phyloP scores from a whole-genome alignment of 2,329 filamentous ascomycete species.

The Phialophora chinensis region DNA sequence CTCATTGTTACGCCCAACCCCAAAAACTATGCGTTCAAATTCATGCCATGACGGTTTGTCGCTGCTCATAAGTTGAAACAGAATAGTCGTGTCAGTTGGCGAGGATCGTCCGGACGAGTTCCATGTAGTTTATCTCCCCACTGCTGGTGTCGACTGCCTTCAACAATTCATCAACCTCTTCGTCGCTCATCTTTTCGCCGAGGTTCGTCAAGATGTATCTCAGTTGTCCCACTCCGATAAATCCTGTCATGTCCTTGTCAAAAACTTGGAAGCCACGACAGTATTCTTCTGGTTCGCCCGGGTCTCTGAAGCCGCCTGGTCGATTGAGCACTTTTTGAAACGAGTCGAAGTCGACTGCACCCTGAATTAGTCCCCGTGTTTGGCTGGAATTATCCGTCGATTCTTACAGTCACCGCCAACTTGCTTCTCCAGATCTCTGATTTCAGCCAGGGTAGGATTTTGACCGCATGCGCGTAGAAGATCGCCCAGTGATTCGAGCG shows the following conservation, averaged over 20 bases:
- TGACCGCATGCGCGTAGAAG: constrained; percentile 95
- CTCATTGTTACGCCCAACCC: constrained; percentile 6
- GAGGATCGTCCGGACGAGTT: constrained; percentile 84
- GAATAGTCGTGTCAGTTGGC: constrained; percentile 64
- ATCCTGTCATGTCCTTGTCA: constrained; percentile 98
- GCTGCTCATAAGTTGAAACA: constrained; percentile 28
- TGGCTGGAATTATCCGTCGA: neutral
- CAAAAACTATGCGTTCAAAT: constrained; percentile 10
- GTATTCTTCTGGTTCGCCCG: constrained; percentile 97
- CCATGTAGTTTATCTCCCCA: constrained; percentile 93
- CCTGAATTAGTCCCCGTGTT: constrained; percentile 6
- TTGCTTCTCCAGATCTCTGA: constrained; percentile 86
- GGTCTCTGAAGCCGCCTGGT: constrained; percentile 96
- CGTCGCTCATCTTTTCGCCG: constrained; percentile 99
- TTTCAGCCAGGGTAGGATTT: constrained; percentile 94
- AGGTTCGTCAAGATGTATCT: constrained; percentile 97
- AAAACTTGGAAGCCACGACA: constrained; percentile 99
- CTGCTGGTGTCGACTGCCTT: constrained; percentile 97
- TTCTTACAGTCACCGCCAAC: constrained; percentile 86
- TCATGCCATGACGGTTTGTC: constrained; percentile 20
- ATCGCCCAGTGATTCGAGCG: constrained; percentile 85
- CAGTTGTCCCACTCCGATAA: constrained; percentile 95
- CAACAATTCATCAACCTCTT: constrained; percentile 97
- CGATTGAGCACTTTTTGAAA: constrained; percentile 97
- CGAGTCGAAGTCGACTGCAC: constrained; percentile 91